Evolutionary conservation across 2,329 filamentous ascomycete genomes (phyloP), one percentile per base, ranked within the genome.

Genomic region (Neofusicoccum ribis): DNA sequence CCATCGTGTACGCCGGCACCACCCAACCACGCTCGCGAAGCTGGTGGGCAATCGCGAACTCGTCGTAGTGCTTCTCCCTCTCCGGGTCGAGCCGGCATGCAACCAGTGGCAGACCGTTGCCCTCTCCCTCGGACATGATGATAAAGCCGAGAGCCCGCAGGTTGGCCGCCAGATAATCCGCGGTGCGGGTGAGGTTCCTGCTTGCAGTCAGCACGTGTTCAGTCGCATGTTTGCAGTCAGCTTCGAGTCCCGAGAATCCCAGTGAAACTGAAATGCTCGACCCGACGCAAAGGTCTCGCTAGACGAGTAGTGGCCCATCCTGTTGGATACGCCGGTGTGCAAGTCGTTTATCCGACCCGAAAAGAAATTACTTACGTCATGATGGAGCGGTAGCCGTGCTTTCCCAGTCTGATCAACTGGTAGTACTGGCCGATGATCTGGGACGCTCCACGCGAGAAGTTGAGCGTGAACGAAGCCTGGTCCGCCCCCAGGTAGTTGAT

Each of bases 401-500:
- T 96, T 67, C 94, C 94, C 3, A 98, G 88, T 36, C 94, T 91
- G 76, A 97, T 97, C 74, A 98, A 86, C 81, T 97, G 93, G 82
- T 98, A 97, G 82, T 97, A 98, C 80, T 98, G 94, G 34, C 92
- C 94, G 68, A 98, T 96, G 73, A 97, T 91, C 76, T 97, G 93
- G 5, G 90, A 92, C 12, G 94, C 94, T 65, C 93, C 93, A 78
- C 97, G 96, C 75, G 91, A 96, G 83, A 98, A 98, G 84, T 98
- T 98, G 66, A 98, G 88, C 0, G 94, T 97, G 81, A 97, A 97
- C 3, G 92, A 97, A 2, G 93, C 90, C 77, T 98, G 94, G 75
- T 97, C 92, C 11, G 94, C 93, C 58, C 94, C 94, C 5, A 97
- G 89, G 81, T 98, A 98, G 85, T 97, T 97, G 86, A 98, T 97